These are phyloP conservation scores for Obba rivulosa DNA, from an alignment of 768 basidiomycete species.

Conservation along the genomic window DNA sequence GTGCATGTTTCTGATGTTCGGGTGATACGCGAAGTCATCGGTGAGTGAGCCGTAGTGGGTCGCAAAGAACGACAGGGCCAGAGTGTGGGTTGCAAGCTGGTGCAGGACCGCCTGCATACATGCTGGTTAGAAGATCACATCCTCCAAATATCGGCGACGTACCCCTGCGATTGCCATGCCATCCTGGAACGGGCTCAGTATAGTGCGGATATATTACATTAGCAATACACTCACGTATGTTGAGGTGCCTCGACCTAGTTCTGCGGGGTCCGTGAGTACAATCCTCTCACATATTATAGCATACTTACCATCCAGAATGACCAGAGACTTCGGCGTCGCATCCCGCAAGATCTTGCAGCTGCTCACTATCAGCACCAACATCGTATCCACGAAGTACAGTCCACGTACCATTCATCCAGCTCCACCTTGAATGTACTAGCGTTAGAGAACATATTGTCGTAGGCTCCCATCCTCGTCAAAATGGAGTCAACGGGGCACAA, in stretches of 20 bases:
- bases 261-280: slow-evolving; percentile 21
- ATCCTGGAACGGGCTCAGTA: slow-evolving; percentile 46
- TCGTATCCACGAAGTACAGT: neutral
- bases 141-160: slow-evolving; percentile 16
- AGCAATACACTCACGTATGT: slow-evolving; percentile 60
- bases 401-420: slow-evolving; percentile 83
- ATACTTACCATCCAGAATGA: slow-evolving; percentile 84
- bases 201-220: neutral
- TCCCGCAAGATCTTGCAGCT: slow-evolving; percentile 93
- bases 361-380: neutral
- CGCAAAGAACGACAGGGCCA: slow-evolving; percentile 92
- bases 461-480: slow-evolving; percentile 96
- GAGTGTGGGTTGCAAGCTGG: slow-evolving; percentile 86
- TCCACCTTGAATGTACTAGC: slow-evolving; percentile 98
- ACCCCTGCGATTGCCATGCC: slow-evolving; percentile 98
- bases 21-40: slow-evolving; percentile 88
- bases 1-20: slow-evolving; percentile 91
- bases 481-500: slow-evolving; percentile 89
- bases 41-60: slow-evolving; percentile 97
- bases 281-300: neutral
- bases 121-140: neutral
- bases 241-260: slow-evolving; percentile 92
- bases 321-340: slow-evolving; percentile 89
- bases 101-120: slow-evolving; percentile 77
- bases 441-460: slow-evolving; percentile 94